phyloP scores from a whole-genome alignment of 768 basidiomycete species.

The Exidia glandulosa region DNA sequence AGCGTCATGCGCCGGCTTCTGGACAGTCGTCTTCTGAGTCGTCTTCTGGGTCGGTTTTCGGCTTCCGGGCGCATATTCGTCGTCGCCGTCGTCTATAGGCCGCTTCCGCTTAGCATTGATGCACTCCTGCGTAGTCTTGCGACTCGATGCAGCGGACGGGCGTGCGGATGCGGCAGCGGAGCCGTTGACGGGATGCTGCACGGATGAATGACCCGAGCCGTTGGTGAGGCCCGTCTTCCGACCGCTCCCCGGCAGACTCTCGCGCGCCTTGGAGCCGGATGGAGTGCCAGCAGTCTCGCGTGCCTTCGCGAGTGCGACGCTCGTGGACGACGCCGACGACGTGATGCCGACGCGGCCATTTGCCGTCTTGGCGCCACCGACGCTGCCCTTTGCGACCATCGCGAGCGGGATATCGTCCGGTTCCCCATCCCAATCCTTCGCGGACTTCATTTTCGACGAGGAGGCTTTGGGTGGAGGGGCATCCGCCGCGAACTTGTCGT shows the following conservation, averaged over 20 bases:
- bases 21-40: slow-evolving; percentile 8
- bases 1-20: slow-evolving; percentile 11
- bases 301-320: not conserved
- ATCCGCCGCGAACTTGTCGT: not conserved
- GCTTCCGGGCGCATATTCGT: slow-evolving; percentile 13
- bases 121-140: slow-evolving; percentile 2
- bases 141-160: slow-evolving; percentile 32
- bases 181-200: no score
- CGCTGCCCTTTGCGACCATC: not conserved
- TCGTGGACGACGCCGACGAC: not conserved
- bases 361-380: not conserved
- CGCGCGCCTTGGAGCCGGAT: not conserved
- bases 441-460: not conserved
- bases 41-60: slow-evolving; percentile 17
- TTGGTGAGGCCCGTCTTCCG: no score
- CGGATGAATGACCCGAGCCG: no score
- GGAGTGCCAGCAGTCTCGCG: not conserved
- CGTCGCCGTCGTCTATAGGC: slow-evolving; percentile 11
- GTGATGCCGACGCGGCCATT: not conserved
- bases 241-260: no score
- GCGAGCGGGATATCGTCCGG: not conserved
- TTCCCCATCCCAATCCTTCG: not conserved
- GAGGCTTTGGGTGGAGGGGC: not conserved
- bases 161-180: slow-evolving; percentile 37
- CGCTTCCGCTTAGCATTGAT: slow-evolving; percentile 6